Base-by-base conservation (phyloP, 805 yeast species). In the Kazachstania africana region DNA sequence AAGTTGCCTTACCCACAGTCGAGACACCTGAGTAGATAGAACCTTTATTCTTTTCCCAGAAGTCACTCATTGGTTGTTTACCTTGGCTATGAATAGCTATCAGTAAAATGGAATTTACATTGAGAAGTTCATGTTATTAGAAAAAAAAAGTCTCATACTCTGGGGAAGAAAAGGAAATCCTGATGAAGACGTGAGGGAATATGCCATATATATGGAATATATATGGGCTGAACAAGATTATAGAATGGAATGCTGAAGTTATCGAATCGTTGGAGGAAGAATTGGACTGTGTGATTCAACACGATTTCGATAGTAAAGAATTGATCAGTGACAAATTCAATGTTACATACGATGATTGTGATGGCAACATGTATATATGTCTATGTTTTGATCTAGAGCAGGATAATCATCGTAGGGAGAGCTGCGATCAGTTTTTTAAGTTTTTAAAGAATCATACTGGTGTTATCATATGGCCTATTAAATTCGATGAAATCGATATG, bases 31-130 rank as follows among this genome's bases (percentile, higher is more conserved):
- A 51, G 33, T 47, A 41, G 29, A 63, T 59, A 2, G 62, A 34
- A 13, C 48, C 67, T 32, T 62, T 63, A 43, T 63, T 62, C 26
- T 59, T 57, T 12, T 58, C 65, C 67, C 67, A 62, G 39, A 61
- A 61, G 18, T 37, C 44, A 39, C 51, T 40, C 58, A 53, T 43
- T 2, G 13, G 22, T 19, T 6, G n/a, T n/a, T n/a, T n/a, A n/a
- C n/a, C n/a, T n/a, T n/a, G n/a, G n/a, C n/a, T n/a, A n/a, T n/a
- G n/a, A n/a, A n/a, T n/a, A n/a, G n/a, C n/a, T n/a, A n/a, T n/a
- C n/a, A n/a, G n/a, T n/a, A n/a, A n/a, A n/a, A n/a, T n/a, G n/a
- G n/a, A n/a, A n/a, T n/a, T n/a, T n/a, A n/a, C n/a, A n/a, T n/a
- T n/a, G 8, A 14, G 27, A 13, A 24, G 25, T 23, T 21, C n/a